Base-by-base conservation (phyloP, 2,329 filamentous ascomycete genomes). In the Thielaviopsis punctulata region DNA sequence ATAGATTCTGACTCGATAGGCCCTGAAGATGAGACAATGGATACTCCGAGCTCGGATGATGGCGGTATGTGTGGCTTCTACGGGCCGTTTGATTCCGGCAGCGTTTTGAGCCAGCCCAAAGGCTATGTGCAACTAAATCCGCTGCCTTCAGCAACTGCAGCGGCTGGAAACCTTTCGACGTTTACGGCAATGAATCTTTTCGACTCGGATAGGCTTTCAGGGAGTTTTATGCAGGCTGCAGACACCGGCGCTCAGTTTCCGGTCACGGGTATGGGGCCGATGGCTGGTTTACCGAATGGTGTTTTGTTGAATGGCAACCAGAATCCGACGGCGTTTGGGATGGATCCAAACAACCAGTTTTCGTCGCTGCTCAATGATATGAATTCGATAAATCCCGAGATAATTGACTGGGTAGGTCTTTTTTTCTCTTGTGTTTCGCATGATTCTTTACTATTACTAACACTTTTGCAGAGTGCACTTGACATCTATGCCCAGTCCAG, bases 401-500 rank as follows among this genome's bases (percentile, higher is more conserved):
- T 36, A 46, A 70, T 73, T 56, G 69, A 73, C 60, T 73, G 71
- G 71, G 71, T 73, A 65, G 57, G 69, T 57, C 23, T 22, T n/a
- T 12, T 30, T 4, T 10, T 18, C 3, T 36, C 19, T 3, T 23
- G 19, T 5, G 7, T 48, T 27, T 24, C 15, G 13, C n/a, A 36
- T 25, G 7, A 18, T 43, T 23, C 25, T 19, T 21, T 10, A n/a
- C 27, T 50, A 15, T 36, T 30, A 41, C 24, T 10, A 36, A 44
- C 46, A 21, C 4, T 54, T 52, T 4, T 47, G 33, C 50, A 79
- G 76, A 70, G 71, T 44, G 70, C 73, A 12, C 73, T 79, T 47
- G 75, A 79, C 55, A 77, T 70, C 49, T 79, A 73, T 56, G 69
- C 75, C 0, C 76, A 79, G 55, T 62, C 50, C 12, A 47, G 49